Conservation (phyloP, 192 early-diverging fungal genomes). For the Chytriomyces sp. region DNA sequence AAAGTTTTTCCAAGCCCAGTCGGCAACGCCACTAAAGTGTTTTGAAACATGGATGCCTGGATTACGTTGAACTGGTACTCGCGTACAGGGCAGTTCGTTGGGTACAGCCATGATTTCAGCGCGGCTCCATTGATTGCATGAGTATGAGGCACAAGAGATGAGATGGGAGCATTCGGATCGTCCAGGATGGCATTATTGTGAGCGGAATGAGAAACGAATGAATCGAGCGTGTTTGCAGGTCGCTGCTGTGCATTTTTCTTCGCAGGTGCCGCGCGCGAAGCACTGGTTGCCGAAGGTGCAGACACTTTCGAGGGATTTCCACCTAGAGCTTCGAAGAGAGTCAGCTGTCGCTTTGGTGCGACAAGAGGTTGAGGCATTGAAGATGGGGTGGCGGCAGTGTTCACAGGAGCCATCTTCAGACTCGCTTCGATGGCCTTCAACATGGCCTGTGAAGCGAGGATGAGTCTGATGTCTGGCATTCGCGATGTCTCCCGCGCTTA, state of each 20-base stretch:
- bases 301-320: too few relatives aligned
- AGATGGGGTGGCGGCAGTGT: background rate
- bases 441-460: too few relatives aligned
- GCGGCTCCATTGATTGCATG: conserved; percentile 60
- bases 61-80: conserved; percentile 91
- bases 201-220: background rate
- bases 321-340: background rate
- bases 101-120: conserved; percentile 75
- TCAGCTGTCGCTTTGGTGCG: background rate
- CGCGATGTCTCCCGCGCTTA: background rate
- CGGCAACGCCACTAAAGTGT: conserved; percentile 84
- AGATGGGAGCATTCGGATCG: background rate
- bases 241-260: too few relatives aligned
- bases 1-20: conserved; percentile 91
- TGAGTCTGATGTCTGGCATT: background rate
- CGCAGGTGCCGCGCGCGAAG: too few relatives aligned
- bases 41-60: conserved; percentile 72
- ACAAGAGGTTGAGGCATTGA: too few relatives aligned
- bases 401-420: background rate
- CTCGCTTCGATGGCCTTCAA: too few relatives aligned
- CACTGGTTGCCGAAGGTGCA: too few relatives aligned
- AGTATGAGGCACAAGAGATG: background rate
- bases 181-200: conserved; percentile 1
- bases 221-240: too few relatives aligned
- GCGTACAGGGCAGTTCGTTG: conserved; percentile 71